These are phyloP conservation scores for Phytopythium montanum DNA, from an alignment of 352 stramenopile genomes.

Conservation along the genomic window DNA sequence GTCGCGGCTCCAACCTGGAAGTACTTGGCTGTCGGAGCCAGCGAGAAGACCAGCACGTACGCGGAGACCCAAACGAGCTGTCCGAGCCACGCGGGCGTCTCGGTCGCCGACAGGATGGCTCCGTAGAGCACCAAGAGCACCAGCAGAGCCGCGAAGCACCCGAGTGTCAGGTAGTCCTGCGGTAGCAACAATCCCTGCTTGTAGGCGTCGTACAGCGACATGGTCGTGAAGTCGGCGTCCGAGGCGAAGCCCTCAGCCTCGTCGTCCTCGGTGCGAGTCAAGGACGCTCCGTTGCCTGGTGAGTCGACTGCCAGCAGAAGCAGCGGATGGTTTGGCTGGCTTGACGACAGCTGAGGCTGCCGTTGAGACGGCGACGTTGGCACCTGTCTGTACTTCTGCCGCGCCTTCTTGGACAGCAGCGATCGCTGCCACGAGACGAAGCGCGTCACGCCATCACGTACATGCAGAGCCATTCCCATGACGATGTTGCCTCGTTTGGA, in stretches of 20 bases:
- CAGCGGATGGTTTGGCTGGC: slow-evolving; percentile 7
- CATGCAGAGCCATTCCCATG: not conserved
- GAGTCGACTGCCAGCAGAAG: slow-evolving; percentile 15
- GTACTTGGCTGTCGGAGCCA: slow-evolving; percentile 73
- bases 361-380: slow-evolving; percentile 1
- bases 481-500: not conserved
- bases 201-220: slow-evolving; percentile 75
- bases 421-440: slow-evolving; percentile 2
- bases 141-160: slow-evolving; percentile 51
- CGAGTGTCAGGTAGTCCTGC: slow-evolving; percentile 71
- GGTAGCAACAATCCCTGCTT: slow-evolving; percentile 64
- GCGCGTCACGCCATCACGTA: not conserved
- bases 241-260: slow-evolving; percentile 8
- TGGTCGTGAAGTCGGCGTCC: slow-evolving; percentile 58
- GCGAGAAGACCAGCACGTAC: slow-evolving; percentile 67
- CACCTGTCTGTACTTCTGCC: slow-evolving; percentile 2
- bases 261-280: slow-evolving; percentile 5
- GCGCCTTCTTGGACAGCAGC: not conserved
- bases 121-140: slow-evolving; percentile 66
- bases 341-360: not conserved
- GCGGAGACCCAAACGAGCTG: slow-evolving; percentile 65
- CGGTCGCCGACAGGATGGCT: slow-evolving; percentile 54
- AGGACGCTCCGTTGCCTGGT: not conserved
- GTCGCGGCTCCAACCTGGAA: slow-evolving; percentile 65
- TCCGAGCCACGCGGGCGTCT: slow-evolving; percentile 61